Base-by-base conservation (phyloP, 2,329 filamentous ascomycete species). In the Botrytis cinerea region DNA sequence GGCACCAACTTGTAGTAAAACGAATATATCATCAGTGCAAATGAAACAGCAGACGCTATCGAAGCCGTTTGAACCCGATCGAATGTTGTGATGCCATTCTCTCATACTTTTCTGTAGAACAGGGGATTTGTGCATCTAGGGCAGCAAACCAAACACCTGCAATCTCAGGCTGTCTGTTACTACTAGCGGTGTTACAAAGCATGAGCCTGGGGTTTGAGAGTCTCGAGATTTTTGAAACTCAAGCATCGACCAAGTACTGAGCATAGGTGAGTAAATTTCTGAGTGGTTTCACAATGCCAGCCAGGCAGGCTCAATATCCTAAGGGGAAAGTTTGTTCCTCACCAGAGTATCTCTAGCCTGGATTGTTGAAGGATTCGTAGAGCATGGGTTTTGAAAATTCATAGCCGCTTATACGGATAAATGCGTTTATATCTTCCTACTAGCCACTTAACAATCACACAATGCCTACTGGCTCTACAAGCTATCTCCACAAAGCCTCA, bases 371-470 rank as follows among this genome's bases (percentile, higher is more conserved):
- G n/a, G 28, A 64, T 1, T 45, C 9, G 40, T 18, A n/a, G 14
- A 35, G 25, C 16, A 40, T 68, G n/a, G 16, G 7, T 54, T 46
- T n/a, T 25, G 25, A 46, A 16, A 46, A 25, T 40, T 54, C 9
- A 12, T 14, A 54, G 32, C 46, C 9, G 48, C 35, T 22, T n/a
- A 57, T 54, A 22, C 35, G 46, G 64, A 32, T n/a, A 9, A 68
- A 69, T 43, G 66, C 35, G 43, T 69, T 46, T 57, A 32, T 57
- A 43, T 43, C 48, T 69, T 57, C 38, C 48, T 43, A 57, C 9
- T 48, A 57, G 35, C 35, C 48, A 28, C 25, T 12, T 16, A 5
- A 20, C 35, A n/a, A 38, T 40, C 35, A 28, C 35, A 43, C 16
- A 43, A 43, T 68, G 9, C 32, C 35, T 40, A 6, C 25, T 43